phyloP scores from a whole-genome alignment of 1,284 basidiomycete species.

The Apiotrichum gracile region DNA sequence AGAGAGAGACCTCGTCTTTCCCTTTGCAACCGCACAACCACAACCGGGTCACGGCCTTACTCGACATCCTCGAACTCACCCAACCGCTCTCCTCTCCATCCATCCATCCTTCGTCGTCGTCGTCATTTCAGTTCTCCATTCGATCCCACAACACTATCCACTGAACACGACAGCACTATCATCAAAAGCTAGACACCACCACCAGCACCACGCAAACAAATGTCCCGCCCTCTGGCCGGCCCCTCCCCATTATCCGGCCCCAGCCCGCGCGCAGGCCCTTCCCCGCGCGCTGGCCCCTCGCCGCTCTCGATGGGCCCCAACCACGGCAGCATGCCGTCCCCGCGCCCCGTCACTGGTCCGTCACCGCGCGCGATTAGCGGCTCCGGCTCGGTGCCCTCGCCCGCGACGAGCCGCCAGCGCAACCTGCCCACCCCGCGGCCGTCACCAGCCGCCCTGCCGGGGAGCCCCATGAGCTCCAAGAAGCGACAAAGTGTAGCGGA shows the following conservation, averaged over 20 bases:
- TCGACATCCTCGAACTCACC: too few relatives aligned
- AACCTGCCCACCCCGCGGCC: slow-evolving; percentile 4
- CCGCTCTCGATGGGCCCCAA: slow-evolving; percentile 7
- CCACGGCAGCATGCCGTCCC: too few relatives aligned
- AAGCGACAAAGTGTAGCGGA: neutral
- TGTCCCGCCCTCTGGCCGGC: slow-evolving; percentile 9
- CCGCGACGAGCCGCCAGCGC: slow-evolving; percentile 2
- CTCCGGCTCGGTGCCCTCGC: slow-evolving; percentile 2
- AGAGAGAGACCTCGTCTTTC: too few relatives aligned
- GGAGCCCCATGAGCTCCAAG: neutral
- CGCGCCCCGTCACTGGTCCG: slow-evolving; percentile 7
- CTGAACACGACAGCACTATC: neutral
- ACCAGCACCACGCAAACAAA: neutral
- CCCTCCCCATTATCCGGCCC: slow-evolving; percentile 6
- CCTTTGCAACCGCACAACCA: too few relatives aligned
- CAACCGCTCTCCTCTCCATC: too few relatives aligned
- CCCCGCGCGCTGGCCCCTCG: slow-evolving; percentile 11
- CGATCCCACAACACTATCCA: too few relatives aligned
- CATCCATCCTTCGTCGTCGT: too few relatives aligned
- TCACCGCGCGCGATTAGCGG: slow-evolving; percentile 6
- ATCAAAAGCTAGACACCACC: too few relatives aligned
- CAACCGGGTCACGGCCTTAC: too few relatives aligned
- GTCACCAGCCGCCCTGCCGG: slow-evolving; percentile 1
- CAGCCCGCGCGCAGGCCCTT: slow-evolving; percentile 7
- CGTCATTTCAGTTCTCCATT: too few relatives aligned